Percentiles rank a stretch among this genome's conserved stretches.
Evolutionary conservation across 345 rosid species (phyloP).

Genomic region (thale cress (Arabidopsis thaliana)): DNA sequence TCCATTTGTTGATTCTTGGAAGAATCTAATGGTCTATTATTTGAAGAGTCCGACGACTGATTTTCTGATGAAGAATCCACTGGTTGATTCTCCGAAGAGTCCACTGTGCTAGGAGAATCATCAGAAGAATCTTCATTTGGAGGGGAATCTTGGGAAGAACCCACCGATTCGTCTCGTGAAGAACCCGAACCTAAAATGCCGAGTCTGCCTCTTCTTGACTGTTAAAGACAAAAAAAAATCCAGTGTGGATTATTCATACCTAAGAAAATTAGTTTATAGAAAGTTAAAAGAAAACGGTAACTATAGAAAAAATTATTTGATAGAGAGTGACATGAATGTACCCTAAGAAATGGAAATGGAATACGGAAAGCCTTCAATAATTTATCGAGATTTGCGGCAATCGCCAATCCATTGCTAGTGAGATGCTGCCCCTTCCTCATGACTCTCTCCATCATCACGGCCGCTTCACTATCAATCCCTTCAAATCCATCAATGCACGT

Average conservation of each 20-base stretch:
- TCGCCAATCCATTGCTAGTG: conserved; percentile 77
- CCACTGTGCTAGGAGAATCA: neutral
- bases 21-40: neutral
- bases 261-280: neutral
- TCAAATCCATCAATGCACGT: conserved; percentile 76
- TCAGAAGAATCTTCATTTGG: neutral
- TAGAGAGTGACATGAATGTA: conserved; percentile 12
- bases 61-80: neutral
- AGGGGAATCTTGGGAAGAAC: conserved; percentile 13
- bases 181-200: conserved; percentile 22
- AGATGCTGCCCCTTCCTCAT: conserved; percentile 53
- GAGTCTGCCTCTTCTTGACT: conserved; percentile 14
- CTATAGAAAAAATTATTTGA: neutral
- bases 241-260: neutral
- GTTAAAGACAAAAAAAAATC: neutral
- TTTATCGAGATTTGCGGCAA: conserved; percentile 52
- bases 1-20: neutral
- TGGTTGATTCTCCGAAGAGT: neutral
- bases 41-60: neutral
- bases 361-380: conserved; percentile 43
- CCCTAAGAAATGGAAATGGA: conserved; percentile 42
- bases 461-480: conserved; percentile 57
- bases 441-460: conserved; percentile 52
- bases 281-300: neutral
- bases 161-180: conserved; percentile 7